Conservation (phyloP, 306 rosid species). For the Inga leiocalycina region DNA sequence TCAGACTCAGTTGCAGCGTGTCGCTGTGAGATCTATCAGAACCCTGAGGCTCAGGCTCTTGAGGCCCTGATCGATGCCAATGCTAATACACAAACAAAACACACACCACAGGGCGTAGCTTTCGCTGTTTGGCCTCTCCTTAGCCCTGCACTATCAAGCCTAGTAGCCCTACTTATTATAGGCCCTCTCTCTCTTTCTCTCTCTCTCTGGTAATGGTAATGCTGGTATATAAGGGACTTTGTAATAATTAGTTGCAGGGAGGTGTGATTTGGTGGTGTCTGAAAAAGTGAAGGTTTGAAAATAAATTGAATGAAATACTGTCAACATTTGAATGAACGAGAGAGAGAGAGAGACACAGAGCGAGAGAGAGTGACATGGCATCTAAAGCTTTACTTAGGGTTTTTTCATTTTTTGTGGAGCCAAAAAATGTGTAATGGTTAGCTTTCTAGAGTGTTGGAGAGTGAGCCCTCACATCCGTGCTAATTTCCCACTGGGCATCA, state of each 20-base stretch:
- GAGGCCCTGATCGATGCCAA: constrained; percentile 36
- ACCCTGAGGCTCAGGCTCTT: constrained; percentile 45
- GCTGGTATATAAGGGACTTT: constrained; percentile 29
- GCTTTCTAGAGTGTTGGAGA: constrained; percentile 50
- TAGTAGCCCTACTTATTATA: neutral
- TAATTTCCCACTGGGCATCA: constrained; percentile 47
- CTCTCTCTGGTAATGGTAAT: constrained; percentile 4
- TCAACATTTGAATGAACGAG: constrained; percentile 50
- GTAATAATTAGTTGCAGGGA: constrained; percentile 61
- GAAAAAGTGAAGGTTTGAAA: constrained; percentile 79
- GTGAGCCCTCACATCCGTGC: constrained; percentile 48
- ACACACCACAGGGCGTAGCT: constrained; percentile 11
- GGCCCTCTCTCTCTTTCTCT: neutral
- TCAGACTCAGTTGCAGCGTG: constrained; percentile 12
- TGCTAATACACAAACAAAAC: constrained; percentile 24
- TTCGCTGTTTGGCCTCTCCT: constrained; percentile 11
- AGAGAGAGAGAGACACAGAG: constrained; percentile 4
- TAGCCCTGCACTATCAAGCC: constrained; percentile 31
- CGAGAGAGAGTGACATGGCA: constrained; percentile 36
- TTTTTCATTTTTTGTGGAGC: constrained; percentile 16
- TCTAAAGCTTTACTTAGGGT: constrained; percentile 47
- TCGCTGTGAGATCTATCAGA: constrained; percentile 29
- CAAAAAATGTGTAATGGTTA: constrained; percentile 30
- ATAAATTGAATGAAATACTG: constrained; percentile 71
- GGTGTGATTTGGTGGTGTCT: constrained; percentile 81